Evolutionary conservation across 2,329 filamentous ascomycete species (phyloP).

Genomic region (Coniochaeta prunicola): DNA sequence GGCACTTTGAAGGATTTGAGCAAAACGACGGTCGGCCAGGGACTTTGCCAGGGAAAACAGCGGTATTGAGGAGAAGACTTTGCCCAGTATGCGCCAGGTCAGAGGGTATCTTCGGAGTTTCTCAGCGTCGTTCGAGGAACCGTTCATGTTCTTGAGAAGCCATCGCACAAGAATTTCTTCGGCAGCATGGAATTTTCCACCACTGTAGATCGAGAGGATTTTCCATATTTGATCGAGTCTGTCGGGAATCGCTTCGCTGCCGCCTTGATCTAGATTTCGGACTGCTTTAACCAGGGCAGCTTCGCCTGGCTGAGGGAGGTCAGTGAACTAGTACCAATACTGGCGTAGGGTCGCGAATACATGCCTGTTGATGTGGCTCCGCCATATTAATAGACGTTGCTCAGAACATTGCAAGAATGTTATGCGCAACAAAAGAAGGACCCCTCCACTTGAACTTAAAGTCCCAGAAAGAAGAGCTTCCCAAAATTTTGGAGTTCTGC

Average conservation of each 20-base stretch:
- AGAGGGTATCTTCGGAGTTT: conserved; percentile 47
- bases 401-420: not conserved
- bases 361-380: not conserved
- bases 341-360: not conserved
- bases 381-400: not conserved
- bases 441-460: not conserved
- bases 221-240: conserved; percentile 44
- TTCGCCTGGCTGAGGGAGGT: conserved; percentile 10
- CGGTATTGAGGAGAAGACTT: conserved; percentile 58
- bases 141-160: conserved; percentile 56
- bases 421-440: not conserved
- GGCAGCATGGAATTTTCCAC: conserved; percentile 39
- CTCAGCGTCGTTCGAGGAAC: conserved; percentile 37
- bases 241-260: conserved; percentile 32
- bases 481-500: conserved; percentile 6
- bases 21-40: conserved; percentile 62
- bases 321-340: not conserved
- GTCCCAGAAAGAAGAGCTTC: not conserved
- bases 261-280: conserved; percentile 47
- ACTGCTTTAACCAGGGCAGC: conserved; percentile 41
- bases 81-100: conserved; percentile 55
- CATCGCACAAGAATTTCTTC: conserved; percentile 55
- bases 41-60: conserved; percentile 63
- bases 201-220: conserved; percentile 33
- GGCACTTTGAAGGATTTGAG: conserved; percentile 57